Conservation (phyloP, 2,329 filamentous ascomycete genomes). For the Lanzia echinophila region DNA sequence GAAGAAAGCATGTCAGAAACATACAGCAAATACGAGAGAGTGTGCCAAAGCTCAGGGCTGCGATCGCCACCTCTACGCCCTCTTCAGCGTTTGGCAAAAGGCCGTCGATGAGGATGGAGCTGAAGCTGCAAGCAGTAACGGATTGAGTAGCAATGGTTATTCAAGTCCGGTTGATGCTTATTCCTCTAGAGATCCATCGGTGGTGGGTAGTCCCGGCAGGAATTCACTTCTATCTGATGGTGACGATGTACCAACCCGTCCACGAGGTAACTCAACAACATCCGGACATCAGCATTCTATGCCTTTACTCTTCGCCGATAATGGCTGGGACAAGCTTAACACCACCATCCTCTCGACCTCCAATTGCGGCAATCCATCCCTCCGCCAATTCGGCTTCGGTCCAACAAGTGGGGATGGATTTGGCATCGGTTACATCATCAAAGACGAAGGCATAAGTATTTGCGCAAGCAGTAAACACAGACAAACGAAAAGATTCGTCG, state of each 20-base stretch:
- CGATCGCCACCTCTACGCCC: slow-evolving; percentile 86
- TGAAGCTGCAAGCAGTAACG: slow-evolving; percentile 39
- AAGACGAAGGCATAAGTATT: slow-evolving; percentile 83
- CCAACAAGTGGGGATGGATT: slow-evolving; percentile 92
- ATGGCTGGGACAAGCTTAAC: slow-evolving; percentile 92
- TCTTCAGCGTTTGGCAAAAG: slow-evolving; percentile 93
- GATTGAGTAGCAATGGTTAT: slow-evolving; percentile 51
- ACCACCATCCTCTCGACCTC: slow-evolving; percentile 91
- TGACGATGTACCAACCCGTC: slow-evolving; percentile 12
- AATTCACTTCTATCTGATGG: slow-evolving; percentile 41
- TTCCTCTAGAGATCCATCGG: slow-evolving; percentile 41
- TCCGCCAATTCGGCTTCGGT: slow-evolving; percentile 94
- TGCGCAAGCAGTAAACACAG: slow-evolving; percentile 91
- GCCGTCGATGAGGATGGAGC: slow-evolving; percentile 66
- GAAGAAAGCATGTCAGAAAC: slow-evolving; percentile 74
- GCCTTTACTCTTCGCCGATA: slow-evolving; percentile 78
- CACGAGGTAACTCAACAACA: slow-evolving; percentile 49
- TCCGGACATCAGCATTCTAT: slow-evolving; percentile 45
- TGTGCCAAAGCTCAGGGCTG: slow-evolving; percentile 88
- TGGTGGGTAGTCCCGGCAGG: slow-evolving; percentile 47
- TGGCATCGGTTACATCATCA: slow-evolving; percentile 98
- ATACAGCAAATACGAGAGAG: slow-evolving; percentile 71
- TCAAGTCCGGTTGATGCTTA: slow-evolving; percentile 48
- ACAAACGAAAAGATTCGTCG: slow-evolving; percentile 85
- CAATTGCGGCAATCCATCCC: slow-evolving; percentile 95